Evolutionary conservation across 2,329 filamentous ascomycete genomes (phyloP).

Genomic region (Cladophialophora yegresii): DNA sequence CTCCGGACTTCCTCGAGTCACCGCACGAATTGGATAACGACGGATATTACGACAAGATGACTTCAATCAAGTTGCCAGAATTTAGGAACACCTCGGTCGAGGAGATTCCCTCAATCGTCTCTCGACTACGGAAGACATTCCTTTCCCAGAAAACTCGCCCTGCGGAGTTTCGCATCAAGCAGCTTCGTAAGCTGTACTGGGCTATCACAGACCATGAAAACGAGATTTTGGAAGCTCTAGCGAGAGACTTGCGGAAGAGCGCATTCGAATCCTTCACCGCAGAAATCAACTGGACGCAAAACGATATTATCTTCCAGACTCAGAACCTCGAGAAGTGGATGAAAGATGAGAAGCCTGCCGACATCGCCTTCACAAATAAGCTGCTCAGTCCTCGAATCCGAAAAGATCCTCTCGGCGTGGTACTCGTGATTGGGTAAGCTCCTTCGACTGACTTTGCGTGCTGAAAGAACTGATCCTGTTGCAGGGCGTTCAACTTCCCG

Average conservation of each 20-base stretch:
- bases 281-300: constrained; percentile 77
- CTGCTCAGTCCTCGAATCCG: constrained; percentile 72
- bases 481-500: constrained; percentile 86
- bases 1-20: neutral
- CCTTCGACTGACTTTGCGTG: constrained; percentile 7
- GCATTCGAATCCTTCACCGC: constrained; percentile 70
- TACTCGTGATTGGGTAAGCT: constrained; percentile 75
- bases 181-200: constrained; percentile 96
- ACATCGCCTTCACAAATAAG: constrained; percentile 69
- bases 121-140: constrained; percentile 68
- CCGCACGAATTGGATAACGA: neutral
- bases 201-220: constrained; percentile 75
- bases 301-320: constrained; percentile 76
- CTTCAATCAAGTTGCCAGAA: constrained; percentile 41
- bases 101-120: constrained; percentile 63
- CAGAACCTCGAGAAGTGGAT: constrained; percentile 79
- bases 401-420: constrained; percentile 83
- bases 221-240: constrained; percentile 72
- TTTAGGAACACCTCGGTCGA: constrained; percentile 67
- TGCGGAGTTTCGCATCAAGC: constrained; percentile 75
- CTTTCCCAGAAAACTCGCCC: constrained; percentile 77
- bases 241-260: constrained; percentile 76
- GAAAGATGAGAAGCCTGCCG: constrained; percentile 73
- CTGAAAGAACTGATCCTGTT: constrained; percentile 20
- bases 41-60: constrained; percentile 37